A percentile compares a stretch with the other conserved stretches of the same genome.
These are phyloP conservation scores for Setomelanomma holmii DNA, from an alignment of 2,329 filamentous ascomycete genomes.

Conservation along the genomic window DNA sequence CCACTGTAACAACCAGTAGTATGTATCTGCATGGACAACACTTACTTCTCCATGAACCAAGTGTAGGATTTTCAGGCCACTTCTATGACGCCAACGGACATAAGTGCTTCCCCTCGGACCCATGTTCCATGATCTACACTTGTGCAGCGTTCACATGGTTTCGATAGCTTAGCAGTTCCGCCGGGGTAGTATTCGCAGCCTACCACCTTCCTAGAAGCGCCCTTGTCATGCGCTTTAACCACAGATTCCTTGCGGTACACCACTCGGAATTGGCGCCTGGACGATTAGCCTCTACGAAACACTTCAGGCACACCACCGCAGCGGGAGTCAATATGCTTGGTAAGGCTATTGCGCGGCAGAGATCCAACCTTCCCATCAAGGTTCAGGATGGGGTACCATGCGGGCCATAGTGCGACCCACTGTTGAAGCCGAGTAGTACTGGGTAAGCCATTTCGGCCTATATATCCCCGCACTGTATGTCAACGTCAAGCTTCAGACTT, in stretches of 20 bases:
- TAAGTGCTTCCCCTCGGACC: not conserved
- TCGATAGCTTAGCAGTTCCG: slow-evolving; percentile 4
- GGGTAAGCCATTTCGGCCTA: not conserved
- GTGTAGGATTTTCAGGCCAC: not conserved
- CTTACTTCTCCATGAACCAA: not conserved
- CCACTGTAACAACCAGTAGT: too few species aligned
- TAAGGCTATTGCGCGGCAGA: not conserved
- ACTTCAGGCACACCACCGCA: not conserved
- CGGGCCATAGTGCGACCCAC: not conserved
- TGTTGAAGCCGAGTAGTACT: not conserved
- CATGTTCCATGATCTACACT: slow-evolving; percentile 13
- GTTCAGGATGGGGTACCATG: not conserved
- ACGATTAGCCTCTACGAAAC: not conserved
- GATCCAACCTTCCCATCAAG: not conserved
- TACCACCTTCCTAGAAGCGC: slow-evolving; percentile 5
- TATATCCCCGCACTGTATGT: not conserved
- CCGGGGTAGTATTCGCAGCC: not conserved
- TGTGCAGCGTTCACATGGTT: slow-evolving; percentile 6
- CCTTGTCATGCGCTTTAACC: slow-evolving; percentile 13
- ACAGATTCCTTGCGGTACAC: slow-evolving; percentile 1
- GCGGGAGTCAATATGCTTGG: not conserved
- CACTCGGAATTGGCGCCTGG: not conserved
- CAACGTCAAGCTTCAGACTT: not conserved
- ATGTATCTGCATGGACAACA: not conserved
- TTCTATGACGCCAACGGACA: slow-evolving; percentile 1